Percentiles rank a stretch among this genome's conserved stretches.
Evolutionary conservation across 768 basidiomycete genomes (phyloP).

Genomic region (Tylopilus felleus): DNA sequence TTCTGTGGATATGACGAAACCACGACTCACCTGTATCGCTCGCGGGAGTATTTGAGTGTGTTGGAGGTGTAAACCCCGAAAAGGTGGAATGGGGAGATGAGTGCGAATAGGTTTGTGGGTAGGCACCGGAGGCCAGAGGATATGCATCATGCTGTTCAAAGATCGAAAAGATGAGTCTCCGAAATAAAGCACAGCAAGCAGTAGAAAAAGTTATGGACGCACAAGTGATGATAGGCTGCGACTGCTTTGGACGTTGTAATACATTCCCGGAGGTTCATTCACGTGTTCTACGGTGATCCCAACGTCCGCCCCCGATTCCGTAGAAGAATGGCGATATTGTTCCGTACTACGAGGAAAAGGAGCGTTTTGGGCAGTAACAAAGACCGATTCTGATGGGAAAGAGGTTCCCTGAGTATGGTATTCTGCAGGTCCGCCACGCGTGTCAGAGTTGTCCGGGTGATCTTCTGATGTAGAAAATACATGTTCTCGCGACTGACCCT

Average conservation of each 20-base stretch:
- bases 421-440: background rate
- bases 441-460: background rate
- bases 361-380: background rate
- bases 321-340: constrained; percentile 3
- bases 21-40: constrained; percentile 27
- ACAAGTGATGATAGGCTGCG: constrained; percentile 26
- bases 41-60: constrained; percentile 24
- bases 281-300: constrained; percentile 20
- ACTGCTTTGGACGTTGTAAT: constrained; percentile 13
- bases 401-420: constrained; percentile 1
- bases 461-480: background rate
- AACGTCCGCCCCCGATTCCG: constrained; percentile 1
- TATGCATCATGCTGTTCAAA: constrained; percentile 17
- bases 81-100: constrained; percentile 21
- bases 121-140: background rate
- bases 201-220: constrained; percentile 10
- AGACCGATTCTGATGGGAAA: constrained; percentile 5
- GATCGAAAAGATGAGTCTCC: background rate
- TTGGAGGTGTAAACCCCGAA: constrained; percentile 22
- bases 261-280: constrained; percentile 5
- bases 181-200: background rate
- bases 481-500: constrained; percentile 4
- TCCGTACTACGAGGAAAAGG: constrained; percentile 5
- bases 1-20: background rate
- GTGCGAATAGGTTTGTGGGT: constrained; percentile 8